Conservation (phyloP, 495 filamentous ascomycete species). For the Haplographium delicatum region DNA sequence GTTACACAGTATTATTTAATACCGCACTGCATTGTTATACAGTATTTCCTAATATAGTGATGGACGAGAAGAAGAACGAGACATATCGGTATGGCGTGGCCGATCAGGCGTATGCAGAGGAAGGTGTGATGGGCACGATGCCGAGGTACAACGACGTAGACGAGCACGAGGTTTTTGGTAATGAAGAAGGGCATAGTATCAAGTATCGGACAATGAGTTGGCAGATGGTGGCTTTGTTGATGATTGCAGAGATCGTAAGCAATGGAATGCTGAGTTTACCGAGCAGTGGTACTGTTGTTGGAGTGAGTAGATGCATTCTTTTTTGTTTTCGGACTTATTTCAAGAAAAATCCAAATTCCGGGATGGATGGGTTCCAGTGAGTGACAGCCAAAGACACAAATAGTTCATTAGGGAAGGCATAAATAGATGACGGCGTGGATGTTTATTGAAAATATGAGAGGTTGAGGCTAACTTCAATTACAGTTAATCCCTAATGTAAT, state of each 20-base stretch:
- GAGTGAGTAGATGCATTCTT: conserved; percentile 24
- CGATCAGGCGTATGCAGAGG: neutral
- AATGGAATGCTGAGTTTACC: conserved; percentile 57
- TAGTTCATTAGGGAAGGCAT: too few relatives aligned
- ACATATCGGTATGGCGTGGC: neutral
- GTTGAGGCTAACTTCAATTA: neutral
- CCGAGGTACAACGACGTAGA: neutral
- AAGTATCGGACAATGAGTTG: conserved; percentile 55
- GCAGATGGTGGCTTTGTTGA: conserved; percentile 48
- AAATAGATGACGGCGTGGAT: too few relatives aligned
- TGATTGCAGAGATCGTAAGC: conserved; percentile 60
- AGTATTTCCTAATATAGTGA: neutral
- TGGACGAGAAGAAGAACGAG: neutral
- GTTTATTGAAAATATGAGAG: neutral
- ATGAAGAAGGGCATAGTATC: conserved; percentile 41
- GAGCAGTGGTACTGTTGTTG: conserved; percentile 46
- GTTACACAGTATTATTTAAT: too few relatives aligned
- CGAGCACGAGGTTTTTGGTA: conserved; percentile 25
- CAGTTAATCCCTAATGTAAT: conserved; percentile 45
- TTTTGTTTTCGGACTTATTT: too few relatives aligned
- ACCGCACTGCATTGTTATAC: too few relatives aligned
- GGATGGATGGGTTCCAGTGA: too few relatives aligned
- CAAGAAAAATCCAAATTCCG: too few relatives aligned
- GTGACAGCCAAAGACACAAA: too few relatives aligned
- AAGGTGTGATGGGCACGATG: neutral